Conservation (phyloP, 345 rosid genomes). For the Lepidium africanum region DNA sequence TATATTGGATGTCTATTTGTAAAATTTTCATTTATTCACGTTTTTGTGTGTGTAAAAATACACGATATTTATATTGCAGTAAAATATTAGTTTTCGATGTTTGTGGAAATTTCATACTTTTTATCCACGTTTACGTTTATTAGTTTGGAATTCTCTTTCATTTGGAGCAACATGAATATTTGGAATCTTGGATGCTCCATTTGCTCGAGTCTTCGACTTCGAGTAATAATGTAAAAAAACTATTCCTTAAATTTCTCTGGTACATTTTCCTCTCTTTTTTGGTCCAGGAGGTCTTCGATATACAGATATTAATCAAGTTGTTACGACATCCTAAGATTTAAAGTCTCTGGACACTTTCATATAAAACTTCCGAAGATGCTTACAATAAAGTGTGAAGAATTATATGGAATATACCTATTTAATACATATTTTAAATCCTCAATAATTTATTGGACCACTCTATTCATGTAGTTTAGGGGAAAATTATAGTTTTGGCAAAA, state of each 20-base stretch:
- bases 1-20: not conserved
- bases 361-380: not conserved
- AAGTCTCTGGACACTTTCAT: not conserved
- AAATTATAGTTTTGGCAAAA: slow-evolving; percentile 13
- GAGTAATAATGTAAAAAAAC: not conserved
- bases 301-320: not conserved
- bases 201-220: not conserved
- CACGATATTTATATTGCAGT: not conserved
- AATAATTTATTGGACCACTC: slow-evolving; percentile 25
- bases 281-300: too few species aligned
- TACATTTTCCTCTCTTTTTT: not conserved
- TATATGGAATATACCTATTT: slow-evolving; percentile 1
- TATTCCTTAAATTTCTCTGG: not conserved
- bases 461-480: slow-evolving; percentile 14
- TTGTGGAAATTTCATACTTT: not conserved
- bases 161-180: not conserved
- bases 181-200: not conserved
- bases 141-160: not conserved
- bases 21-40: not conserved
- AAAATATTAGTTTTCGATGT: not conserved
- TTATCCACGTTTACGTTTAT: not conserved
- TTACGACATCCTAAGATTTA: not conserved
- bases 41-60: not conserved
- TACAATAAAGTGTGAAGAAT: slow-evolving; percentile 2
- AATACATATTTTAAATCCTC: not conserved